Evolutionary conservation across 768 basidiomycete genomes (phyloP).

Genomic region (Leccinum subgranulosum): DNA sequence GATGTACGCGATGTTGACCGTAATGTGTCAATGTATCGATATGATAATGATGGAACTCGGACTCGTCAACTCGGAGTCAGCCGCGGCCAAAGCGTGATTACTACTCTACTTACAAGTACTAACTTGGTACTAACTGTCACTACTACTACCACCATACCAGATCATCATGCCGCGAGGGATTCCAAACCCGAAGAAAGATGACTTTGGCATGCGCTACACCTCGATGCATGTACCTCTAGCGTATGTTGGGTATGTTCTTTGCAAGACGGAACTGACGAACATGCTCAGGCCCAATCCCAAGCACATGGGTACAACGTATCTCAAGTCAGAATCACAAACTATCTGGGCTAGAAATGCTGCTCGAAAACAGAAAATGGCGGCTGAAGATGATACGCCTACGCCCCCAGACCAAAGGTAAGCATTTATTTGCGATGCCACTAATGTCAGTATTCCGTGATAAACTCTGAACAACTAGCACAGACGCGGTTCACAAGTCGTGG

Average conservation of each 20-base stretch:
- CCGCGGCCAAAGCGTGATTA: too few relatives aligned
- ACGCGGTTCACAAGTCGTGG: constrained; percentile 74
- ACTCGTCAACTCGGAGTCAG: too few relatives aligned
- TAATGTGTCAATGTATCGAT: too few relatives aligned
- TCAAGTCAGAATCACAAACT: constrained; percentile 72
- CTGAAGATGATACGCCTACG: constrained; percentile 35
- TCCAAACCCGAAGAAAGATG: constrained; percentile 77
- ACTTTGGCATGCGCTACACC: constrained; percentile 79
- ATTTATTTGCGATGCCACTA: constrained; percentile 2
- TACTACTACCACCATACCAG: background rate
- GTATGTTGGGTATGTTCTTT: constrained; percentile 37
- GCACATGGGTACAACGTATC: constrained; percentile 71
- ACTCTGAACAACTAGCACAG: constrained; percentile 39
- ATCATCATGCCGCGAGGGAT: constrained; percentile 73
- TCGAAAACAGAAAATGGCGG: constrained; percentile 45
- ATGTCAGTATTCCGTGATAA: constrained; percentile 14
- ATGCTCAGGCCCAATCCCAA: constrained; percentile 69
- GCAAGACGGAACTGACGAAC: constrained; percentile 10
- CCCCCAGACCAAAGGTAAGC: constrained; percentile 47
- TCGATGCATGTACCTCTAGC: constrained; percentile 76
- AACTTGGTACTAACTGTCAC: background rate
- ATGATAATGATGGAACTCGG: too few relatives aligned
- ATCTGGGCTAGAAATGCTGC: constrained; percentile 69
- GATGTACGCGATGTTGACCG: too few relatives aligned
- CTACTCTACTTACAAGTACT: too few relatives aligned